Base-by-base conservation (phyloP, 2,329 filamentous ascomycete species). In the Sporothrix globosa region DNA sequence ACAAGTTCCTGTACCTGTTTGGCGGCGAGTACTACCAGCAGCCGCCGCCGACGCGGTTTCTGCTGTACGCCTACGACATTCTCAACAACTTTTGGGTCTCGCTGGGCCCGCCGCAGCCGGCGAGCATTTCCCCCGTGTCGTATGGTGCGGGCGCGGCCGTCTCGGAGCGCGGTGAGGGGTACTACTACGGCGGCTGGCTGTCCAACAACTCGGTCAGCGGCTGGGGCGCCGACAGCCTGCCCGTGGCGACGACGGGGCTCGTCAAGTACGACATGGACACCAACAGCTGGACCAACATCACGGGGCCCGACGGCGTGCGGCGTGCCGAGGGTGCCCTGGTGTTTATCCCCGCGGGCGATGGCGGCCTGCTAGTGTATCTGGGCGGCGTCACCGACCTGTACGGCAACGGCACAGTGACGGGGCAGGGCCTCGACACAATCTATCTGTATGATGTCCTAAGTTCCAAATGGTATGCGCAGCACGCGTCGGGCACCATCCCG, bases 121-220 rank as follows among this genome's bases (percentile, higher is more conserved):
- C 76, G 19, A 72, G 73, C 14, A 81, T 88, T 61, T 76, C 80
- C 58, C 79, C 85, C 7, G 81, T 86, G 2, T 83, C 86, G 6
- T 89, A 84, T 71, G 88, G 88, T 13, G 87, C 87, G 17, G 85
- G 86, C 14, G 82, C 85, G 11, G 82, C 85, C 2, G 81, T 88
- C 11, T 82, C 87, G 4, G 81, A 83, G 50, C 80, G 83, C 2
- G 88, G 86, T 13, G 80, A 85, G 70, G 87, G 84, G 1, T 91
- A 86, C 75, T 88, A 89, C 75, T 85, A 87, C 72, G 88, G 88
- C 56, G 88, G 88, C 53, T 90, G 85, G 84, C 79, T 86, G 70
- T 88, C 84, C 74, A 86, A 86, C 73, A 77, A 77, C 60, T 87
- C 86, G 0, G 80, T 83, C 1, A 79, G 83, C 0, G 81, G 81